Percentiles rank a stretch among this genome's conserved stretches.
Evolutionary conservation across 495 filamentous ascomycete genomes (phyloP).

Genomic region (Trichoderma parareesei): DNA sequence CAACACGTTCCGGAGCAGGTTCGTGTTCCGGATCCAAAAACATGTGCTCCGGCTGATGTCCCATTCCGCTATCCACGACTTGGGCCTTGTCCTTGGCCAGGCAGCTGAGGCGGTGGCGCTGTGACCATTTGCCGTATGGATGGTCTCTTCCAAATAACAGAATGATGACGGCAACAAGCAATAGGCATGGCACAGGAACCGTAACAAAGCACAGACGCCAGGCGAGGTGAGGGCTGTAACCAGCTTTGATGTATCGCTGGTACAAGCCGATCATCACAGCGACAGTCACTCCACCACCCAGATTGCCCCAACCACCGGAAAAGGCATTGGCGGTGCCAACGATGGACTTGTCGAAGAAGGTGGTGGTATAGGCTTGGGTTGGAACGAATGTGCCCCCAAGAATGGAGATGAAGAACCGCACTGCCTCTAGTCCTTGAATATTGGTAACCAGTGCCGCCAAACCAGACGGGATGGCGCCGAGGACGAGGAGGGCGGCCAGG

Average conservation of each 20-base stretch:
- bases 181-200: slow-evolving; percentile 73
- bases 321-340: slow-evolving; percentile 87
- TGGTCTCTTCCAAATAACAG: slow-evolving; percentile 74
- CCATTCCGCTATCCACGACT: neutral
- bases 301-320: slow-evolving; percentile 79
- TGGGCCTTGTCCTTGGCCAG: neutral
- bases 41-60: neutral
- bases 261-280: slow-evolving; percentile 94
- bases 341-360: slow-evolving; percentile 92
- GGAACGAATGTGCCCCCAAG: slow-evolving; percentile 87
- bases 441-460: slow-evolving; percentile 69
- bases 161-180: slow-evolving; percentile 55
- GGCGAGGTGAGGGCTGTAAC: slow-evolving; percentile 55
- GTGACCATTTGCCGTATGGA: slow-evolving; percentile 71
- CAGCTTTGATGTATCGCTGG: slow-evolving; percentile 62
- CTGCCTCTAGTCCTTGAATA: slow-evolving; percentile 60
- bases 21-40: neutral
- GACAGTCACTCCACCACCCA: slow-evolving; percentile 80
- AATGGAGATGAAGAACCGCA: slow-evolving; percentile 91
- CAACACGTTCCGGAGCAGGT: neutral
- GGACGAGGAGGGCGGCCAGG: slow-evolving; percentile 66
- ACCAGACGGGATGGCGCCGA: slow-evolving; percentile 74
- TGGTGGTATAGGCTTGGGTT: slow-evolving; percentile 93
- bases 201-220: slow-evolving; percentile 56
- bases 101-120: slow-evolving; percentile 11